Percentiles rank a stretch among this genome's conserved stretches.
These are phyloP conservation scores for Leptodermis oblonga DNA, from an alignment of 257 asterid species.

Conservation along the genomic window DNA sequence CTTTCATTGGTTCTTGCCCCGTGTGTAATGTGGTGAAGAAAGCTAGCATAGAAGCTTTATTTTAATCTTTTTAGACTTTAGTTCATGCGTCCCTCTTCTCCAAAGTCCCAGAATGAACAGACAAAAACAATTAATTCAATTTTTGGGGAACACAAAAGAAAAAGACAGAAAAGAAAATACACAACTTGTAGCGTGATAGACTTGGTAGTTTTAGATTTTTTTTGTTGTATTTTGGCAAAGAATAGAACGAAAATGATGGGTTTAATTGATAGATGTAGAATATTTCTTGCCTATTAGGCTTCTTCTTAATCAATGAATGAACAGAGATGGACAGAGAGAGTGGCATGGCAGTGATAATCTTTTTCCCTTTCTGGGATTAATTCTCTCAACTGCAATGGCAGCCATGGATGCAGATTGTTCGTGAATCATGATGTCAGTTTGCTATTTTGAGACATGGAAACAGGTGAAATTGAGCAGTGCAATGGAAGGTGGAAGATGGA, in stretches of 20 bases:
- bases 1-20: conserved; percentile 60
- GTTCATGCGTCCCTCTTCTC: no score
- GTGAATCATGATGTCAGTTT: background rate
- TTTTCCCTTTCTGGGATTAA: background rate
- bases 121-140: conserved; percentile 2
- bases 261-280: no score
- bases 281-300: background rate
- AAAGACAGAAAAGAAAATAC: background rate
- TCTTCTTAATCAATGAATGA: background rate
- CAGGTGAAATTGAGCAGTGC: conserved; percentile 3
- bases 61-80: conserved; percentile 17
- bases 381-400: background rate
- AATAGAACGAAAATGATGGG: background rate
- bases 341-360: background rate
- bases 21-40: conserved; percentile 53
- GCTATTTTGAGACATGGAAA: background rate
- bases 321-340: background rate
- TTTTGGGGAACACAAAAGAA: background rate
- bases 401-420: background rate
- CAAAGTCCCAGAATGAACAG: background rate
- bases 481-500: no score
- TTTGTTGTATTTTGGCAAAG: background rate
- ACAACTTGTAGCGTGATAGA: no score
- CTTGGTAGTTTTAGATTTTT: background rate
- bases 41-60: conserved; percentile 51